Evolutionary conservation across 805 yeast species (phyloP).

Genomic region (Candida gorgasii): DNA sequence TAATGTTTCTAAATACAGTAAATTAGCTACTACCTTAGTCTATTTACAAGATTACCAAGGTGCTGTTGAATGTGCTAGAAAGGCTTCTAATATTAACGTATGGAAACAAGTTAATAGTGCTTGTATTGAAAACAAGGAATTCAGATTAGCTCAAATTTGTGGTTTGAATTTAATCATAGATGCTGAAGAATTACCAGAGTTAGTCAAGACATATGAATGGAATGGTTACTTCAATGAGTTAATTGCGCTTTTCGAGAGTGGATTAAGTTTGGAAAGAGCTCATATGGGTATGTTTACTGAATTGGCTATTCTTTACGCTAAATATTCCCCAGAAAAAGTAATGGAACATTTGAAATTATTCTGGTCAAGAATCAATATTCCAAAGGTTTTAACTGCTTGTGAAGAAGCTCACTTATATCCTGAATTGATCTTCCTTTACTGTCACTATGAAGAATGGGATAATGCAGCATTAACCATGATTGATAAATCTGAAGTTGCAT

Average conservation of each 20-base stretch:
- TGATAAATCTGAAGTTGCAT: constrained; percentile 89
- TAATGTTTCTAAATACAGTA: constrained; percentile 89
- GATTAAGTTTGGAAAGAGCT: constrained; percentile 95
- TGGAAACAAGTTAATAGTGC: constrained; percentile 99
- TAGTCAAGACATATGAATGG: constrained; percentile 83
- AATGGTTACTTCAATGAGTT: constrained; percentile 91
- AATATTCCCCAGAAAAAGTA: constrained; percentile 84
- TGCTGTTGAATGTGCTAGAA: constrained; percentile 98
- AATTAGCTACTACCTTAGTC: constrained; percentile 94
- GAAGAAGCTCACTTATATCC: constrained; percentile 95
- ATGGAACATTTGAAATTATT: constrained; percentile 96
- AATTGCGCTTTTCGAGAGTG: constrained; percentile 90
- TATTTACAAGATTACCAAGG: constrained; percentile 89
- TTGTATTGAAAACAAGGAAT: constrained; percentile 91
- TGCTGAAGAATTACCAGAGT: constrained; percentile 93
- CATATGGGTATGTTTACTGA: constrained; percentile 99
- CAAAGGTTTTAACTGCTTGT: constrained; percentile 92
- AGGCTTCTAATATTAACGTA: constrained; percentile 88
- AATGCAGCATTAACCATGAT: constrained; percentile 96
- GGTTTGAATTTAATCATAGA: constrained; percentile 96
- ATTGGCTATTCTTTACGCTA: constrained; percentile 85
- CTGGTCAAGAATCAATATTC: constrained; percentile 98
- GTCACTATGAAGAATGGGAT: constrained; percentile 99
- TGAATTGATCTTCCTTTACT: constrained; percentile 91
- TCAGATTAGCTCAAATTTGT: constrained; percentile 96